phyloP scores from a whole-genome alignment of 345 rosid species.

The Euphorbia tirucalli region DNA sequence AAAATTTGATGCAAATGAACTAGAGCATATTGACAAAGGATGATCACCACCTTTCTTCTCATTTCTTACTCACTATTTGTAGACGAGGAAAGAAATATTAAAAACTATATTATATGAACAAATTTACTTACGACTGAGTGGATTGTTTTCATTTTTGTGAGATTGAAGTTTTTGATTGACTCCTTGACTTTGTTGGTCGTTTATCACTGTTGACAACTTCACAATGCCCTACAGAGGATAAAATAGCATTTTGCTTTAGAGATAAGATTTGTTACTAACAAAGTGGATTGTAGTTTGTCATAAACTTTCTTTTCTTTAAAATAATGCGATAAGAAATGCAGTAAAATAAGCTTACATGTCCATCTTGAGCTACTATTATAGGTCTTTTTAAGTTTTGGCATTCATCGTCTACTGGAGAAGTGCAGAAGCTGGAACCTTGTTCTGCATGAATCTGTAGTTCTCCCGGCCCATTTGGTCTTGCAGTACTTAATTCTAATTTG shows the following conservation, averaged over 20 bases:
- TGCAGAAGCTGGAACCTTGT: conserved; percentile 29
- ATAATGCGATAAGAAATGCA: conserved; percentile 8
- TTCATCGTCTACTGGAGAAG: conserved; percentile 21
- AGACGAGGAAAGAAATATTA: neutral
- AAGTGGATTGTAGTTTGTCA: neutral
- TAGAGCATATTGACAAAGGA: neutral
- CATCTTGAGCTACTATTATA: conserved; percentile 30
- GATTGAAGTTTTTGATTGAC: conserved; percentile 11
- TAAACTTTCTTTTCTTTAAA: neutral
- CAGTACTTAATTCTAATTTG: conserved; percentile 26
- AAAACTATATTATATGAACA: conserved; percentile 5
- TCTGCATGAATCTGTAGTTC: conserved; percentile 31
- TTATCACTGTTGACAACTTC: conserved; percentile 34
- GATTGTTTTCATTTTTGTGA: conserved; percentile 21
- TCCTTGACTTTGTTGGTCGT: conserved; percentile 33
- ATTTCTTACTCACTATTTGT: neutral
- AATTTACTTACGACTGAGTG: conserved; percentile 28
- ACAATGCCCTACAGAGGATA: conserved; percentile 11
- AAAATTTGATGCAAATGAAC: neutral
- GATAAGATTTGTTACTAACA: neutral
- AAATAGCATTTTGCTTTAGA: conserved; percentile 10
- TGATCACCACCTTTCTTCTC: neutral
- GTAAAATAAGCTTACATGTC: conserved; percentile 44
- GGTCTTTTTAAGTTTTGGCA: conserved; percentile 26
- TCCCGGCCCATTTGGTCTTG: conserved; percentile 22